These are phyloP conservation scores for Wickerhamomyces pijperi DNA, from an alignment of 805 yeast species.

Conservation along the genomic window DNA sequence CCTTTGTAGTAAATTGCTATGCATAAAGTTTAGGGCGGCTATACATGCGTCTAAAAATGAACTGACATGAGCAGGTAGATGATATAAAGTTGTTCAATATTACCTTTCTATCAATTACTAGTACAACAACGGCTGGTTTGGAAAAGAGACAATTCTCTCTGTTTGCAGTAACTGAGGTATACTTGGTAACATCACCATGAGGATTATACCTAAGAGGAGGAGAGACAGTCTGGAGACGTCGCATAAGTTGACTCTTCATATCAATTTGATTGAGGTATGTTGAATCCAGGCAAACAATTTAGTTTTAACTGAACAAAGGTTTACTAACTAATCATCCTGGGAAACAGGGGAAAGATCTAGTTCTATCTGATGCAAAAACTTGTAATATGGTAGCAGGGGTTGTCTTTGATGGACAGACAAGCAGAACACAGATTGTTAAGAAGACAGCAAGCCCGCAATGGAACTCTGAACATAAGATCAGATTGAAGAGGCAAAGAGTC, in stretches of 20 bases:
- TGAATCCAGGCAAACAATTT: no score
- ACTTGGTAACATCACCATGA: no score
- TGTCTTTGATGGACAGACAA: conserved; percentile 13
- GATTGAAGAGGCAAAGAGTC: conserved; percentile 3
- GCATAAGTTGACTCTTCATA: not conserved
- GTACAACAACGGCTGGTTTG: no score
- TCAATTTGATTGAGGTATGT: not conserved
- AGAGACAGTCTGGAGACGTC: not conserved
- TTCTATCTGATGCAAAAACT: not conserved
- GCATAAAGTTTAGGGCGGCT: no score
- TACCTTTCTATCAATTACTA: no score
- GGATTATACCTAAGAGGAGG: not conserved
- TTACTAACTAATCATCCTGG: not conserved
- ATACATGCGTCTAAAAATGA: no score
- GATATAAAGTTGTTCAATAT: no score
- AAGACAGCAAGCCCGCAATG: conserved; percentile 16
- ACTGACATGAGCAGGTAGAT: no score
- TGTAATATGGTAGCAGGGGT: conserved; percentile 12
- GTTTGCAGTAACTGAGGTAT: no score
- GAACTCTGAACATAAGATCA: conserved; percentile 11
- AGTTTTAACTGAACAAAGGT: no score
- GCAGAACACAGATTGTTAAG: conserved; percentile 12
- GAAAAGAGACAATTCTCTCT: no score
- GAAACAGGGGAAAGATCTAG: not conserved
- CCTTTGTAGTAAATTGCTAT: no score